Conservation (phyloP, 129 eudicot genomes). For the Gnaphalium uliginosum region DNA sequence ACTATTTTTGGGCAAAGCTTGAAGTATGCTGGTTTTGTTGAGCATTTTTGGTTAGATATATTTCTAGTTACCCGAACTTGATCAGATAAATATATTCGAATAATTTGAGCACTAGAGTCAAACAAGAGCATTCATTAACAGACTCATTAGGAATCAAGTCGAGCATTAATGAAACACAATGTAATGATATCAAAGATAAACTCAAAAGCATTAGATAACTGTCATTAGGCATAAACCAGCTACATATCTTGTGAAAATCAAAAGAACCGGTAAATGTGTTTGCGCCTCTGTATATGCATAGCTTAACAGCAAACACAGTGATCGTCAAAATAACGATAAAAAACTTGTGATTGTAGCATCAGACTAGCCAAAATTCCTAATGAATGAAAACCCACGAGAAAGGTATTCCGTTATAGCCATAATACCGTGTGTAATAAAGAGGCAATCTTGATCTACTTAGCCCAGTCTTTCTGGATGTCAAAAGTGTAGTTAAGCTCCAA, state of each 20-base stretch:
- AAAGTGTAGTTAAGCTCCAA: slow-evolving; percentile 64
- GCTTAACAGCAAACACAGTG: slow-evolving; percentile 25
- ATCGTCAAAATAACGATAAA: slow-evolving; percentile 16
- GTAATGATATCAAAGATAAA: background rate
- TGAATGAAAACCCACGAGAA: slow-evolving; percentile 17
- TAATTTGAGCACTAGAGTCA: too few relatives aligned
- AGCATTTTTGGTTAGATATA: too few relatives aligned
- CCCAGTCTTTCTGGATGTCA: slow-evolving; percentile 69
- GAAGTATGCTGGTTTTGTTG: too few relatives aligned
- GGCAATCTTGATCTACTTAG: slow-evolving; percentile 17
- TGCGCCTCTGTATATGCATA: slow-evolving; percentile 28
- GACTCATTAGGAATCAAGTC: background rate
- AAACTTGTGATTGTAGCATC: slow-evolving; percentile 24
- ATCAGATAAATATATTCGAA: too few relatives aligned
- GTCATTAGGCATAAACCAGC: slow-evolving; percentile 18
- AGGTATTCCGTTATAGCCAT: slow-evolving; percentile 9
- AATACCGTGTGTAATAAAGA: background rate
- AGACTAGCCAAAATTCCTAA: slow-evolving; percentile 32
- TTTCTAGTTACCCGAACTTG: too few relatives aligned
- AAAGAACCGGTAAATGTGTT: slow-evolving; percentile 1
- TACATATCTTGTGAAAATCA: slow-evolving; percentile 22
- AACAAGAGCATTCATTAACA: too few relatives aligned
- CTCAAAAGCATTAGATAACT: slow-evolving; percentile 6
- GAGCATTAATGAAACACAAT: background rate
- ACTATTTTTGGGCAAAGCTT: too few relatives aligned